These are phyloP conservation scores for Sabuloglossum arenarium DNA, from an alignment of 495 filamentous ascomycete genomes.

Conservation along the genomic window DNA sequence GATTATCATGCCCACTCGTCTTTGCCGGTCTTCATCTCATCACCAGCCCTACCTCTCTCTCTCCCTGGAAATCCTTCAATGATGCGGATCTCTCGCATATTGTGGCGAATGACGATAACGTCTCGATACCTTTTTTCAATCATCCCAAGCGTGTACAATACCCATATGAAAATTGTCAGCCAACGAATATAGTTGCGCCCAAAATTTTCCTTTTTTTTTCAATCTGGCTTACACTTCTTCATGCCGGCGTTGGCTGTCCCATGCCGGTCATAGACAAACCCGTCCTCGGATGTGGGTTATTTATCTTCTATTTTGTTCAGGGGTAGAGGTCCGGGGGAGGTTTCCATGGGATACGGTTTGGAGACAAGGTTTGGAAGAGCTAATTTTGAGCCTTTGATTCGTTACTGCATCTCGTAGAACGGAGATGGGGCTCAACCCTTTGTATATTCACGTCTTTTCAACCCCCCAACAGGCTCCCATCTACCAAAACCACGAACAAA, in stretches of 20 bases:
- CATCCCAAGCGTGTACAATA: background rate
- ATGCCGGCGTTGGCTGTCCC: background rate
- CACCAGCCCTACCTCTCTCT: background rate
- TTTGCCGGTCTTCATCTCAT: background rate
- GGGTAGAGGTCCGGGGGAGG: background rate
- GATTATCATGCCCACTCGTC: slow-evolving; percentile 3
- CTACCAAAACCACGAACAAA: too few relatives aligned
- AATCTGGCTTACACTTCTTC: background rate
- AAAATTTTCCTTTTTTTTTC: background rate
- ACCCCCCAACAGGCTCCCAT: too few relatives aligned
- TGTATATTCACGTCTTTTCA: too few relatives aligned
- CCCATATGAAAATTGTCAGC: background rate
- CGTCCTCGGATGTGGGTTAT: background rate
- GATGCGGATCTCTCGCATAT: background rate
- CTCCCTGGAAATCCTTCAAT: background rate
- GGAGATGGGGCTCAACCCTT: too few relatives aligned
- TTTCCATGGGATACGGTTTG: background rate
- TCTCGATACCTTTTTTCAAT: background rate
- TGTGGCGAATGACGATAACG: background rate
- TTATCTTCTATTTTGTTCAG: background rate
- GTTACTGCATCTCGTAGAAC: too few relatives aligned
- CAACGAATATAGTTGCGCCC: background rate
- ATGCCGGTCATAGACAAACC: slow-evolving; percentile 1
- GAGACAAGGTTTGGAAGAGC: background rate
- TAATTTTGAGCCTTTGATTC: background rate